Evolutionary conservation across 352 stramenopile species (phyloP).

Genomic region (Globisporangium okanoganense): DNA sequence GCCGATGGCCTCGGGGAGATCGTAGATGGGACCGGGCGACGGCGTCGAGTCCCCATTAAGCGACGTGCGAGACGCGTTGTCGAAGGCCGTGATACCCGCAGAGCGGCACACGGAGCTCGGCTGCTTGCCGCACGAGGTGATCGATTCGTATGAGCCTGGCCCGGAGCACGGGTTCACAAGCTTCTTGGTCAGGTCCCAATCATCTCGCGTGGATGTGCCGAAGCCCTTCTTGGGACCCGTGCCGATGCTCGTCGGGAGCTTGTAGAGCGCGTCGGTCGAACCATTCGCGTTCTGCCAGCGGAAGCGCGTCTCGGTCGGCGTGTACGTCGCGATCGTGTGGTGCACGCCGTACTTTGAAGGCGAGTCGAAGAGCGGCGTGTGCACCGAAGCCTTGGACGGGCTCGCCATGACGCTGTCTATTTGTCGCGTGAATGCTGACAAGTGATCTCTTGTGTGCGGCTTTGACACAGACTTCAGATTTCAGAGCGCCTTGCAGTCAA

Average conservation of each 20-base stretch:
- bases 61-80: slow-evolving; percentile 49
- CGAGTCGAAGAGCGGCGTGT: slow-evolving; percentile 61
- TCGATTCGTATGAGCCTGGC: slow-evolving; percentile 62
- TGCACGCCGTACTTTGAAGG: slow-evolving; percentile 72
- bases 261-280: slow-evolving; percentile 67
- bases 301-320: slow-evolving; percentile 65
- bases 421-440: not conserved
- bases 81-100: slow-evolving; percentile 49
- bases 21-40: slow-evolving; percentile 74
- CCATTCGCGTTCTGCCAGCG: slow-evolving; percentile 57
- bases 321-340: slow-evolving; percentile 63
- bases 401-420: slow-evolving; percentile 4
- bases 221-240: slow-evolving; percentile 64
- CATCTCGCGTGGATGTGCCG: slow-evolving; percentile 69
- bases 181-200: slow-evolving; percentile 73
- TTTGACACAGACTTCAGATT: not conserved
- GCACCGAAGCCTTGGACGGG: slow-evolving; percentile 24
- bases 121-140: slow-evolving; percentile 57
- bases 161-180: slow-evolving; percentile 53
- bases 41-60: slow-evolving; percentile 53
- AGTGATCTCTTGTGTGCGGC: not conserved
- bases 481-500: not conserved
- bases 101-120: slow-evolving; percentile 48
- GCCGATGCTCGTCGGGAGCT: slow-evolving; percentile 57
- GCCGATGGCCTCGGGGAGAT: slow-evolving; percentile 48